These are phyloP conservation scores for Plantago coronopus DNA, from an alignment of 305 asterid species.

Conservation along the genomic window DNA sequence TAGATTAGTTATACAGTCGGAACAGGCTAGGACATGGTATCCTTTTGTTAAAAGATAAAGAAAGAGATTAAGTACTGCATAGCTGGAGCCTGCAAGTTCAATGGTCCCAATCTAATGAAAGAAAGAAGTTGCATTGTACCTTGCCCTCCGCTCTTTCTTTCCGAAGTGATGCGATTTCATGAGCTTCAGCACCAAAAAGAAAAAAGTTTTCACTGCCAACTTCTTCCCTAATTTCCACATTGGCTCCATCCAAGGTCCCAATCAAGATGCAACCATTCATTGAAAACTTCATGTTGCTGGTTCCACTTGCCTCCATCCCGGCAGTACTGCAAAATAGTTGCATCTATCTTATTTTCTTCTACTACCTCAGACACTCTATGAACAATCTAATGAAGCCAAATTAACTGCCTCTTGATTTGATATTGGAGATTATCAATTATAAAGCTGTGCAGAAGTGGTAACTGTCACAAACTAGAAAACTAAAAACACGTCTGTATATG, in stretches of 20 bases:
- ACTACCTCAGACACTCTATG: no score
- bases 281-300: constrained; percentile 95
- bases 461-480: no score
- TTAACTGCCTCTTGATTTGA: no score
- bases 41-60: no score
- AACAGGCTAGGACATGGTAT: background rate
- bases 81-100: no score
- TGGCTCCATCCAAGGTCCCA: constrained; percentile 93
- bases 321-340: constrained; percentile 53
- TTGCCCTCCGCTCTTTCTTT: constrained; percentile 85
- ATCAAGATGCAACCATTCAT: constrained; percentile 90
- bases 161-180: constrained; percentile 73
- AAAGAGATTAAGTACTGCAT: no score
- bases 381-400: no score
- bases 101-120: background rate
- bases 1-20: constrained; percentile 11
- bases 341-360: no score
- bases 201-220: constrained; percentile 89
- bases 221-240: constrained; percentile 90
- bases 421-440: no score
- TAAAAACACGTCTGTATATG: no score
- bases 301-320: constrained; percentile 99
- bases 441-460: no score
- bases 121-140: constrained; percentile 34
- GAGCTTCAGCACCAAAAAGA: constrained; percentile 91